phyloP scores from a whole-genome alignment of 1,284 basidiomycete species.

The Fomitopsis betulina region DNA sequence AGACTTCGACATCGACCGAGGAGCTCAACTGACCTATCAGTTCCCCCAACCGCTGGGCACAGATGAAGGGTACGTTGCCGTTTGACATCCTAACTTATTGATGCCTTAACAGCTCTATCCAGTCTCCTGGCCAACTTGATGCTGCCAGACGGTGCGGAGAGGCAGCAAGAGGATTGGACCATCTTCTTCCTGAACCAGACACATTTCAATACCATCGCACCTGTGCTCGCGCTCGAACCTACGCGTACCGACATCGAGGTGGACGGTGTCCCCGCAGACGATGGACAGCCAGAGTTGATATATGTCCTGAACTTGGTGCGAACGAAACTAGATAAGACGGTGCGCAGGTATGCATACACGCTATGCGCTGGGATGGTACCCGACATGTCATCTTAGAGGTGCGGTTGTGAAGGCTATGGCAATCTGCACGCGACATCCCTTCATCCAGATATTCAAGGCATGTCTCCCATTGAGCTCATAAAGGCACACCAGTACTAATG shows the following conservation, averaged over 20 bases:
- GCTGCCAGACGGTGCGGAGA: slow-evolving; percentile 97
- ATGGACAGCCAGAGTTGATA: slow-evolving; percentile 54
- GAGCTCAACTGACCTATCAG: slow-evolving; percentile 88
- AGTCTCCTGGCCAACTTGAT: slow-evolving; percentile 95
- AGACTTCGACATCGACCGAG: slow-evolving; percentile 93
- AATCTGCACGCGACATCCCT: slow-evolving; percentile 92
- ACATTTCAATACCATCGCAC: slow-evolving; percentile 78
- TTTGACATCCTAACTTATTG: too few relatives aligned
- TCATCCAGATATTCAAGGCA: slow-evolving; percentile 97
- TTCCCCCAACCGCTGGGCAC: slow-evolving; percentile 90
- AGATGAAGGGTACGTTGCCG: slow-evolving; percentile 75
- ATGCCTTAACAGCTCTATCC: background rate
- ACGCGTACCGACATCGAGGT: slow-evolving; percentile 29
- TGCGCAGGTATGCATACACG: slow-evolving; percentile 60
- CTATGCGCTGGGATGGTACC: slow-evolving; percentile 1
- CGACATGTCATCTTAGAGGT: slow-evolving; percentile 51
- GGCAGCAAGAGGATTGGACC: slow-evolving; percentile 95
- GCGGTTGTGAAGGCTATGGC: slow-evolving; percentile 96
- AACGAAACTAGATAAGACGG: slow-evolving; percentile 89
- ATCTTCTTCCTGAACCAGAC: slow-evolving; percentile 97
- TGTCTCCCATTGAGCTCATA: slow-evolving; percentile 14
- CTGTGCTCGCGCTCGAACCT: slow-evolving; percentile 72
- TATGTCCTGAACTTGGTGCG: slow-evolving; percentile 95
- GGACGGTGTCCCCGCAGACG: slow-evolving; percentile 27
- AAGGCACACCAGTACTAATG: background rate